These are phyloP conservation scores for Lasiodiplodia sp. DNA, from an alignment of 2,329 filamentous ascomycete genomes.

Conservation along the genomic window DNA sequence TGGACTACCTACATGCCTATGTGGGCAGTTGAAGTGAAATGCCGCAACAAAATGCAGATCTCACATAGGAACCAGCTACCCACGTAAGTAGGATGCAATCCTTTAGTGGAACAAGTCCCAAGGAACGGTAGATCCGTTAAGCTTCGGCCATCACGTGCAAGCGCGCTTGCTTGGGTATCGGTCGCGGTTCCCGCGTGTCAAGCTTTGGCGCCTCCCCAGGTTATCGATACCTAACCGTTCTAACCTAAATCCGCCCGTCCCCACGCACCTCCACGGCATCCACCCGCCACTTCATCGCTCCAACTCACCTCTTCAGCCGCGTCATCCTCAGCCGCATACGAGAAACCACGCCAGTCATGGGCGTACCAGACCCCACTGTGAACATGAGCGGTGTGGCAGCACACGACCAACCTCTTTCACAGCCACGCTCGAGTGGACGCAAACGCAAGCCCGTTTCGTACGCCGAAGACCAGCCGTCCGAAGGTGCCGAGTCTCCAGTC, in stretches of 20 bases:
- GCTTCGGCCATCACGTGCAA: constrained; percentile 17
- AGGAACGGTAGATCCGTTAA: neutral
- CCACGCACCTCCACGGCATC: constrained; percentile 21
- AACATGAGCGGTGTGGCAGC: constrained; percentile 23
- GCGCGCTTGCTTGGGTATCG: neutral
- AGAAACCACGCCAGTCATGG: constrained; percentile 22
- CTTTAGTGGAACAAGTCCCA: neutral
- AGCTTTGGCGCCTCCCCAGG: neutral
- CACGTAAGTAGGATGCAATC: neutral
- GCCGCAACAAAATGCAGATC: neutral
- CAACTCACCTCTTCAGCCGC: constrained; percentile 18
- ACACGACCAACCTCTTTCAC: constrained; percentile 9
- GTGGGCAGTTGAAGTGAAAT: neutral
- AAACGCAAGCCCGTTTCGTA: constrained; percentile 23
- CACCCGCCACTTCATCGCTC: constrained; percentile 25
- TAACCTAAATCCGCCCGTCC: constrained; percentile 16
- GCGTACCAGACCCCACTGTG: neutral
- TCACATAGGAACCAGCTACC: neutral
- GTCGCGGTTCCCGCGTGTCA: too few relatives aligned
- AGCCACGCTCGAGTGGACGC: constrained; percentile 19
- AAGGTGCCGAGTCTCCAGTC: neutral
- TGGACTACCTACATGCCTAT: neutral
- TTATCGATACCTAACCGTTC: constrained; percentile 10
- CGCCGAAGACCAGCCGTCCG: constrained; percentile 8
- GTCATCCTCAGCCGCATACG: constrained; percentile 13